Evolutionary conservation across 2,329 filamentous ascomycete genomes (phyloP).

Genomic region (Pseudopyrenochaeta lycopersici): DNA sequence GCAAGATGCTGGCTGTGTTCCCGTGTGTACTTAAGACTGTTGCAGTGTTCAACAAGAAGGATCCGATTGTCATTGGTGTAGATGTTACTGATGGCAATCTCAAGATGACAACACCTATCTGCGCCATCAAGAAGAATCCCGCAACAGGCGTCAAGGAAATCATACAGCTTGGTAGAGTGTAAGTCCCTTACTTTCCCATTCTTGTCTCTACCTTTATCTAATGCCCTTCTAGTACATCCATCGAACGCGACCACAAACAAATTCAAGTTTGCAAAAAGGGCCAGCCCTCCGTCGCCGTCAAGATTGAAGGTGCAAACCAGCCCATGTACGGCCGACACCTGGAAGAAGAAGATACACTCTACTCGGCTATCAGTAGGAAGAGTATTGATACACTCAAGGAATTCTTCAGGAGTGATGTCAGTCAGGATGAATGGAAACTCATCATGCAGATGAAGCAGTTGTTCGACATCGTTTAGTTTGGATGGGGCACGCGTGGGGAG

Average conservation of each 20-base stretch:
- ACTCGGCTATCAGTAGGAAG: slow-evolving; percentile 84
- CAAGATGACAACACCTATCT: slow-evolving; percentile 86
- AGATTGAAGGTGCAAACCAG: slow-evolving; percentile 94
- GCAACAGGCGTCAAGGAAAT: slow-evolving; percentile 85
- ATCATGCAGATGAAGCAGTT: slow-evolving; percentile 95
- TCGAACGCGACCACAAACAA: slow-evolving; percentile 97
- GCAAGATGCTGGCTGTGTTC: slow-evolving; percentile 95
- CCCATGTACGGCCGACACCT: slow-evolving; percentile 94
- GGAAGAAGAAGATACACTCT: slow-evolving; percentile 88
- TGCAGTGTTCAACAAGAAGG: slow-evolving; percentile 98
- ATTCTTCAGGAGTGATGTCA: slow-evolving; percentile 87
- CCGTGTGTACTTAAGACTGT: slow-evolving; percentile 90
- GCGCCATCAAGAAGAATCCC: slow-evolving; percentile 82
- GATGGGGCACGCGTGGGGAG: not conserved
- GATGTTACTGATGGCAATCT: slow-evolving; percentile 93
- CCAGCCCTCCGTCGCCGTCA: slow-evolving; percentile 95
- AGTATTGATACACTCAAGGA: slow-evolving; percentile 97
- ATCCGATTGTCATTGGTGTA: slow-evolving; percentile 92
- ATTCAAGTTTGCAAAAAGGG: slow-evolving; percentile 93
- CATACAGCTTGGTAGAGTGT: slow-evolving; percentile 89
- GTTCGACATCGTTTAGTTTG: slow-evolving; percentile 73
- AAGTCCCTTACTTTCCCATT: slow-evolving; percentile 56
- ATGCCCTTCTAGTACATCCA: slow-evolving; percentile 73
- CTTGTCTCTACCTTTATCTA: slow-evolving; percentile 13
- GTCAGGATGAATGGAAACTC: slow-evolving; percentile 91